Conservation (phyloP, 2,329 filamentous ascomycete species). For the Phoma herbarum region DNA sequence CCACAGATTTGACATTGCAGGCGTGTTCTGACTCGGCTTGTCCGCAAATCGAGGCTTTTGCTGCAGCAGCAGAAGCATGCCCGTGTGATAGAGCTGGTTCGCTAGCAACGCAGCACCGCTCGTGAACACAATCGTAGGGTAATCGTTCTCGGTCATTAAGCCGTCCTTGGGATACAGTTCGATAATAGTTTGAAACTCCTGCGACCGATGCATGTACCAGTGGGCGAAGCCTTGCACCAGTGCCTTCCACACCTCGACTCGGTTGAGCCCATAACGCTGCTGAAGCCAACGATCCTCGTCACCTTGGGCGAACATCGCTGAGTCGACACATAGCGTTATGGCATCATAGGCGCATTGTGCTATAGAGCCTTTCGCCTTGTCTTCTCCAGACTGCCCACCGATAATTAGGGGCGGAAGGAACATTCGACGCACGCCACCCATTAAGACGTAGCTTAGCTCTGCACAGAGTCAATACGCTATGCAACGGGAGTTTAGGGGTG, state of each 20-base stretch:
- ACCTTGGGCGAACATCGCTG: background rate
- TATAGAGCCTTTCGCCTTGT: background rate
- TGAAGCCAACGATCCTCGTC: background rate
- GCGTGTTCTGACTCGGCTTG: background rate
- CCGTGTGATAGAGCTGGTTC: conserved; percentile 66
- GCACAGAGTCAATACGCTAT: background rate
- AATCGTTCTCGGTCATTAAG: background rate
- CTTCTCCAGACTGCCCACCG: background rate
- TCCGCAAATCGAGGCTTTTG: conserved; percentile 40
- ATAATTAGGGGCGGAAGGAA: background rate
- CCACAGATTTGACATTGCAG: background rate
- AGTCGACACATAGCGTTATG: background rate
- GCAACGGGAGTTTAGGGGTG: background rate
- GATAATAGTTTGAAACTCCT: background rate
- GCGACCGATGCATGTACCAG: background rate
- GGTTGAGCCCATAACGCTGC: background rate
- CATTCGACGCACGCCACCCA: background rate
- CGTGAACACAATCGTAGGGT: conserved; percentile 55
- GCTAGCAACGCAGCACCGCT: conserved; percentile 56
- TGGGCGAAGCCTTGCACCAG: background rate
- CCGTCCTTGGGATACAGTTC: background rate
- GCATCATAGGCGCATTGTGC: background rate
- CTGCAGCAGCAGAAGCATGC: conserved; percentile 62
- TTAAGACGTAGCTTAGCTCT: background rate
- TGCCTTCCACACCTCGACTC: background rate